Percentiles rank a stretch among this genome's conserved stretches.
Conservation (phyloP, 306 rosid species). For the Sicyos baderoa region DNA sequence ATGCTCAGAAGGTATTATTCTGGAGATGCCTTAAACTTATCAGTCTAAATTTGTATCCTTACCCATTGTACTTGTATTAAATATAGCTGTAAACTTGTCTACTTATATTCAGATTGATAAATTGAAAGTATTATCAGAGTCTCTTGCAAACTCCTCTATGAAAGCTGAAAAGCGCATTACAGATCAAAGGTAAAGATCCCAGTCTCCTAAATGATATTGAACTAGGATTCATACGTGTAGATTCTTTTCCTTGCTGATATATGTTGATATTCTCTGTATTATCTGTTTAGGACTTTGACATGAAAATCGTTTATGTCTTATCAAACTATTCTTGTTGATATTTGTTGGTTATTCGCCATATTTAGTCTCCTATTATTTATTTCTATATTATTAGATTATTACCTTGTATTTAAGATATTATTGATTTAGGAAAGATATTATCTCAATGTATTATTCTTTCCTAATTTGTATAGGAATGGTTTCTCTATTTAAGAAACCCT, state of each 20-base stretch:
- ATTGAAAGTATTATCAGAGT: constrained; percentile 80
- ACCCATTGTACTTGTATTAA: background rate
- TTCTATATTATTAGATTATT: no score
- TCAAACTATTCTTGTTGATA: constrained; percentile 31
- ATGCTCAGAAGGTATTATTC: constrained; percentile 72
- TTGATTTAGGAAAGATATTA: no score
- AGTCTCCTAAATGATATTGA: constrained; percentile 11
- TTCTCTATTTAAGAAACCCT: no score
- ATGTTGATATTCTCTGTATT: constrained; percentile 13
- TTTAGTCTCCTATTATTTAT: no score
- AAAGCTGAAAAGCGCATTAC: constrained; percentile 92
- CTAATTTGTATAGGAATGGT: no score
- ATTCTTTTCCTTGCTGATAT: background rate
- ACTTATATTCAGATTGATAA: constrained; percentile 67
- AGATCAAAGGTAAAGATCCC: constrained; percentile 60
- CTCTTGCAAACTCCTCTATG: constrained; percentile 81
- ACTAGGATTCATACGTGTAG: background rate
- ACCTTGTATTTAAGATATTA: no score
- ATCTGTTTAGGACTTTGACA: background rate
- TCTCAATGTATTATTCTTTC: no score
- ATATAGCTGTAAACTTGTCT: background rate
- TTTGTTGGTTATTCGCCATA: no score
- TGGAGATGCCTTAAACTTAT: constrained; percentile 6
- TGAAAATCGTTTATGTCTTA: background rate
- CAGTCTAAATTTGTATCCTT: background rate